Base-by-base conservation (phyloP, 805 yeast genomes). In the Nakazawaea sp. region DNA sequence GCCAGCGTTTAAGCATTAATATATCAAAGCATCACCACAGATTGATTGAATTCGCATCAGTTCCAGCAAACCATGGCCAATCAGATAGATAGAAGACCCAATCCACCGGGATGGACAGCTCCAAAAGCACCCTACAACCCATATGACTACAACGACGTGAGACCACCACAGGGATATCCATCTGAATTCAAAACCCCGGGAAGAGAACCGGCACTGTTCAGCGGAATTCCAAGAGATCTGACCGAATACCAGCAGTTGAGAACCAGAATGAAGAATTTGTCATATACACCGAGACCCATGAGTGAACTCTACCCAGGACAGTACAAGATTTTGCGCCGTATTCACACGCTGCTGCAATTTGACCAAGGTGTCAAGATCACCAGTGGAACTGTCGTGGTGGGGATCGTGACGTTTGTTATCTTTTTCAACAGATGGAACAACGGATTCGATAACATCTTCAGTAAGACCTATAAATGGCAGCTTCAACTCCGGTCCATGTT, bases 81-180 rank as follows among this genome's bases (percentile, higher is more conserved):
- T n/a, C n/a, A n/a, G n/a, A n/a, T 21, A 7, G 24, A 21, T 21
- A 21, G 88, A 61, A 62, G 85, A 39, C 81, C 89, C 3, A 78
- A 82, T 48, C 89, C 92, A 2, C 70, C 72, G 5, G 88, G 87
- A 0, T 82, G 92, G 92, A 70, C 70, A 0, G 84, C 78, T 2
- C 95, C 95, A 8, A 74, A 69, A 44, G 90, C 89, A 1, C 92
- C 92, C 1, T 86, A 83, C 53, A 85, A 85, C 49, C 95, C 95
- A 5, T 86, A 78, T 50, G 95, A 85, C 51, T 82, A 89, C 0
- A 59, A 72, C 1, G 95, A 85, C 51, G 53, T 63, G 28, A 65
- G 95, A 32, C 95, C 95, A 0, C 72, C 94, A 0, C 78, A 78
- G 51, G 95, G 95, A 2, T 85, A 86, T 45, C 95, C 95, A 1